Base-by-base conservation (phyloP, 2,329 filamentous ascomycete species). In the Huntiella decipiens region DNA sequence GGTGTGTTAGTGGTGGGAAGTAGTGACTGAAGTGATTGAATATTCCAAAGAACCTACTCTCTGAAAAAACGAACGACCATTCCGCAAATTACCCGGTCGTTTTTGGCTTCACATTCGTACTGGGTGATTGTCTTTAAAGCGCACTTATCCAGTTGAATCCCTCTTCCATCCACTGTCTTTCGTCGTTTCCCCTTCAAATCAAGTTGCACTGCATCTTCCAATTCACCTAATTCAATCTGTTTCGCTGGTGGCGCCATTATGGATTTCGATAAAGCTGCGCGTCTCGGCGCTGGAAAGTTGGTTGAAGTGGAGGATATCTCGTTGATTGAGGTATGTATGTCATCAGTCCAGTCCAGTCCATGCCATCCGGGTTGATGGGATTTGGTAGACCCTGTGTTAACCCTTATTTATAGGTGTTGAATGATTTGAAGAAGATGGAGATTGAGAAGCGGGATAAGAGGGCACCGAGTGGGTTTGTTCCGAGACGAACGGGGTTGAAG, bases 51-150 rank as follows among this genome's bases (percentile, higher is more conserved):
- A 45, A 56, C 71, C 60, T 55, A 78, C 75, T 65, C 66, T 50
- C 75, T 65, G 56, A 78, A 79, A 56, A 73, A 63, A 48, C 74
- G 66, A 56, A 71, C 66, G 36, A 79, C 64, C 7, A 71, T 68
- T 60, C 63, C 71, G 56, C 75, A 79, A 48, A 60, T 59, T 38
- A 75, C 68, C 0, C 63, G 68, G 44, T 64, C 56, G 52, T 68
- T 61, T 38, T 78, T 67, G 51, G 45, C 47, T 15, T 65, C 58
- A 57, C 75, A 79, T 37, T 70, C 65, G 58, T 75, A 78, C 61
- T 79, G 74, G 57, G 73, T 54, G 64, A 79, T 66, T 54, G 66
- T 63, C 47, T 74, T 56, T 48, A 78, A 62, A 55, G 72, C 66
- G 58, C 75, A 79, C 38, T 62, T 61, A 13, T 62, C 60, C 40